Evolutionary conservation across 2,329 filamentous ascomycete species (phyloP), one percentile per base, ranked within the genome.

Genomic region (Penicillium sp.): DNA sequence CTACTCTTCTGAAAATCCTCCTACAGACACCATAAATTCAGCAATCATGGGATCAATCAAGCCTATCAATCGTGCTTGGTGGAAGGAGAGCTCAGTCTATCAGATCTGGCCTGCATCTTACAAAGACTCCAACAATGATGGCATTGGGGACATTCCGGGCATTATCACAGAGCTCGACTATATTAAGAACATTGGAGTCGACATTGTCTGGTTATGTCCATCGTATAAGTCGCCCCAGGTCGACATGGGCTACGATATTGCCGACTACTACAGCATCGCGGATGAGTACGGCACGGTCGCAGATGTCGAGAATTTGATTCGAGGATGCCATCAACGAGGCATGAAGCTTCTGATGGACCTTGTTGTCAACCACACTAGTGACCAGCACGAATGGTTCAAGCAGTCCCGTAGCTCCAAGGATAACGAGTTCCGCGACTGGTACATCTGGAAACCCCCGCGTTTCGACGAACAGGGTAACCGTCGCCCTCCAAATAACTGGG

Each of bases 401-500:
- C 81, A 88, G 63, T 87, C 84, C 2, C 76, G 83, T 46, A 81
- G 80, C 33, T 84, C 81, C 38, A 83, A 78, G 52, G 76, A 81
- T 57, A 86, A 78, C 63, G 78, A 84, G 9, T 88, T 88, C 65
- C 76, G 86, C 1, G 79, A 88, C 66, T 90, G 86, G 85, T 89
- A 88, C 62, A 81, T 85, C 57, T 76, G 74, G 76, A 77, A 65
- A 53, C 80, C 81, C 1, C 77, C 81, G 42, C 77, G 76, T 49
- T 79, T 81, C 56, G 77, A 77, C 9, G 69, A 71, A 15, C 73
- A 84, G 26, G 87, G 87, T 3, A 79, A 79, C 24, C 80, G 85
- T 1, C 78, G 85, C 47, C 85, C 88, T 0, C 88, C 89, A 0
- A 92, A 89, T 60, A 92, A 92, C 70, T 92, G 87, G 86, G 87